Conservation (phyloP, 805 yeast genomes). For the Maudiozyma turicensis region DNA sequence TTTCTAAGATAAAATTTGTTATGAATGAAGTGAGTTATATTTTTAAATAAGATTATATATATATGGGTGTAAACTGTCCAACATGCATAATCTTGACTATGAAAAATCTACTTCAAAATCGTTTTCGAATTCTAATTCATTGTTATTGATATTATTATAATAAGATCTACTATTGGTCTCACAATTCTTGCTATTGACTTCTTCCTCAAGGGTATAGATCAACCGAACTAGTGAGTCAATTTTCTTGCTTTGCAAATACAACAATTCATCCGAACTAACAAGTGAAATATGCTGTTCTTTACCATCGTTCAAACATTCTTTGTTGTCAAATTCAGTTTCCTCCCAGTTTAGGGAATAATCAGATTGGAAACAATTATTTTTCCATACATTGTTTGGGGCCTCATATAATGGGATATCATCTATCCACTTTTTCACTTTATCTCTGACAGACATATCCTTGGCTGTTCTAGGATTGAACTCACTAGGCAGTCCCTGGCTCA, state of each 20-base stretch:
- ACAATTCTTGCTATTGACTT: background rate
- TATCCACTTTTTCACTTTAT: constrained; percentile 61
- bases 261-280: constrained; percentile 11
- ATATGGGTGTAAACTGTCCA: too few species aligned
- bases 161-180: too few species aligned
- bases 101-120: background rate
- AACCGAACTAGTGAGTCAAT: constrained; percentile 16
- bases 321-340: constrained; percentile 23
- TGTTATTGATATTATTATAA: too few species aligned
- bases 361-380: constrained; percentile 16
- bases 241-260: constrained; percentile 17
- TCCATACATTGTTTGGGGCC: constrained; percentile 11
- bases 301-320: background rate
- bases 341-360: constrained; percentile 26
- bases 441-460: constrained; percentile 53
- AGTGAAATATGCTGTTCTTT: background rate
- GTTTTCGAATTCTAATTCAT: background rate
- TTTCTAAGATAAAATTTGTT: too few species aligned
- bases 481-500: constrained; percentile 31
- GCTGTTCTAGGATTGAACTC: constrained; percentile 54
- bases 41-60: too few species aligned
- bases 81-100: background rate
- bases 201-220: constrained; percentile 6
- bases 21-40: too few species aligned
- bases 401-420: constrained; percentile 41